phyloP scores from a whole-genome alignment of 2,329 filamentous ascomycete genomes.

The Cucurbitaria berberidis region DNA sequence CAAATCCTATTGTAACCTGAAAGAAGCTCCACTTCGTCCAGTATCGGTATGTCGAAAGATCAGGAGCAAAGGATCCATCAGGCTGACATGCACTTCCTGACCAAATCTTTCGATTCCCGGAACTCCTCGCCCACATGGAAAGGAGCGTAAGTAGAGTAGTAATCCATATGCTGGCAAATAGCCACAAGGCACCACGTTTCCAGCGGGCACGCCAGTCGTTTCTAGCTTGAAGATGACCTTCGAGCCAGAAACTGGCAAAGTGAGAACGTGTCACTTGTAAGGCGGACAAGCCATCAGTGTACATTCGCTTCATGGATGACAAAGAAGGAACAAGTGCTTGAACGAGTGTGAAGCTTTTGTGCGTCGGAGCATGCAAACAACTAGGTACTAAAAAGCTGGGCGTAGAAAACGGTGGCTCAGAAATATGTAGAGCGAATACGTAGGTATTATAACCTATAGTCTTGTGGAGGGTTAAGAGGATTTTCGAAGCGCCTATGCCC shows the following conservation, averaged over 20 bases:
- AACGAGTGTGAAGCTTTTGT: neutral
- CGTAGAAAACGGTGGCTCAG: neutral
- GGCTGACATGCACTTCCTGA: conserved; percentile 12
- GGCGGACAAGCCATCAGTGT: neutral
- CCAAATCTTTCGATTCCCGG: too few relatives aligned
- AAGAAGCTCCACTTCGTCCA: conserved; percentile 23
- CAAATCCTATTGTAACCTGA: conserved; percentile 25
- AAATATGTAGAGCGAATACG: neutral
- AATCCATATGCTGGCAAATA: conserved; percentile 1
- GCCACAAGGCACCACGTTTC: neutral
- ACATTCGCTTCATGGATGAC: neutral
- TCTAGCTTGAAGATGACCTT: conserved; percentile 4
- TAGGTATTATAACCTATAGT: neutral
- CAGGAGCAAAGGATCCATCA: conserved; percentile 10
- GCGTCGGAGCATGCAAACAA: too few relatives aligned
- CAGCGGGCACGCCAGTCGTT: conserved; percentile 7
- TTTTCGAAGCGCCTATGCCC: too few relatives aligned
- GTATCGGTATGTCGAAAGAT: conserved; percentile 9
- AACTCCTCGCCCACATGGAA: too few relatives aligned
- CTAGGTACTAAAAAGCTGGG: neutral
- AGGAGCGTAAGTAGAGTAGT: neutral
- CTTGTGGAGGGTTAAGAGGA: too few relatives aligned
- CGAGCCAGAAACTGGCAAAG: neutral
- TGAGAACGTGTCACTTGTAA: neutral
- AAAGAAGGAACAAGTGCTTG: neutral